These are phyloP conservation scores for Drechslerella dactyloides DNA, from an alignment of 2,329 filamentous ascomycete genomes.

Conservation along the genomic window DNA sequence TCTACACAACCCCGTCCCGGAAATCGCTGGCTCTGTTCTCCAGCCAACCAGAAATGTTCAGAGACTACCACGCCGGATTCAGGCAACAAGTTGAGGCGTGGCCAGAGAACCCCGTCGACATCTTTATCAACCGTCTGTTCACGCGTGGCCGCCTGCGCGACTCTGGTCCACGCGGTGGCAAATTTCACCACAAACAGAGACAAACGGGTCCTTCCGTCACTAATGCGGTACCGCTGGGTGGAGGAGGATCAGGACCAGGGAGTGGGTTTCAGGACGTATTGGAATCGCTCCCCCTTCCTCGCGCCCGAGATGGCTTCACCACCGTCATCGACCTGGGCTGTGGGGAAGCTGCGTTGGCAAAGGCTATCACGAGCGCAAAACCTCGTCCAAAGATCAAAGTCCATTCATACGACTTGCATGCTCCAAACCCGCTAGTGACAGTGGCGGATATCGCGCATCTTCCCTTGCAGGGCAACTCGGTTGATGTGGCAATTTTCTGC, in stretches of 20 bases:
- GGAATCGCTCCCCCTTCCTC: slow-evolving; percentile 48
- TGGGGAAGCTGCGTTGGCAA: slow-evolving; percentile 83
- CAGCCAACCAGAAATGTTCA: slow-evolving; percentile 87
- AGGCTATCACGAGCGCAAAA: slow-evolving; percentile 63
- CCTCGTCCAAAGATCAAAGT: slow-evolving; percentile 66
- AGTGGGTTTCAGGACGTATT: slow-evolving; percentile 45
- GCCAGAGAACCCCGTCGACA: slow-evolving; percentile 95
- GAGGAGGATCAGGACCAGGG: slow-evolving; percentile 14
- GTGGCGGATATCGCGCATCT: slow-evolving; percentile 86
- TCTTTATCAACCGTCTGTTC: slow-evolving; percentile 76
- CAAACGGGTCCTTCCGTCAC: slow-evolving; percentile 57
- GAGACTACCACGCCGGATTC: slow-evolving; percentile 96
- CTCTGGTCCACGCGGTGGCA: slow-evolving; percentile 54
- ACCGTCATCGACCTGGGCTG: slow-evolving; percentile 91
- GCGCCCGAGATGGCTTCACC: slow-evolving; percentile 64
- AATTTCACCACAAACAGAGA: slow-evolving; percentile 19
- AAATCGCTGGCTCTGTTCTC: slow-evolving; percentile 84
- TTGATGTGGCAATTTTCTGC: slow-evolving; percentile 92
- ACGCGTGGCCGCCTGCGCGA: slow-evolving; percentile 67
- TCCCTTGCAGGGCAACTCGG: slow-evolving; percentile 74
- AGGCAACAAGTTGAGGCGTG: slow-evolving; percentile 92
- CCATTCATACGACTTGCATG: slow-evolving; percentile 85
- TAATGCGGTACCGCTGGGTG: slow-evolving; percentile 55
- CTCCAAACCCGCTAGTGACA: slow-evolving; percentile 74
- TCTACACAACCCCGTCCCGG: slow-evolving; percentile 88